Base-by-base conservation (phyloP, 352 stramenopile genomes). In the Globisporangium uncinulatum region DNA sequence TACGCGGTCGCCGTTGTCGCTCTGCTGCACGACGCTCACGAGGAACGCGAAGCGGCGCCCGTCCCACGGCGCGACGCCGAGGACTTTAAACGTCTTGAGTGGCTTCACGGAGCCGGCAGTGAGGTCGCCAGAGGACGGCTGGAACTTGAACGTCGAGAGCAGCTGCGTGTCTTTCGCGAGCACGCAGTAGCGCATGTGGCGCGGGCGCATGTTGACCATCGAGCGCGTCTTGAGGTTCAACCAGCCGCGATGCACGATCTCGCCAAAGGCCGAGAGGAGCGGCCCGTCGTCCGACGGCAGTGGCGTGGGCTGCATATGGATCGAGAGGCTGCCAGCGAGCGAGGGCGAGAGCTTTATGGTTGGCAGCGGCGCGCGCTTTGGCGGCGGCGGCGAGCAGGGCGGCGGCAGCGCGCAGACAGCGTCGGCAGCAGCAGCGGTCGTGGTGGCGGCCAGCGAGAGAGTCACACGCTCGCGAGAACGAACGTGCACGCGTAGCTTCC, bases 71-170 rank as follows among this genome's bases (percentile, higher is more conserved):
- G 79, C 75, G 50, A 92, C 81, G 3, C 79, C 79, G 14, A 88
- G 63, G 34, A 88, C 78, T 36, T 85, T 86, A 57, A 89, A 92
- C 32, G 62, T 72, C 3, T 75, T 75, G 34, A 92, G 56, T n/a
- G 81, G 79, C 57, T 84, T 78, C 43, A 86, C 73, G 13, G 70
- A 58, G n/a, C 68, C 67, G 2, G 72, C 76, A 57, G 75, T 67
- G 9, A 92, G 61, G 51, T 94, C 81, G 47, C 73, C 74, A 14
- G 75, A 71, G 42, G 79, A 91, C 41, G 83, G 83, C 69, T 94
- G 83, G 64, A 94, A 92, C 69, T 92, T 92, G 72, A 92, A 94
- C 41, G 83, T 94, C 56, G 74, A 83, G 39, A 94, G 73, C 63
- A 77, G 54, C 48, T 77, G 65, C 36, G 69, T 75, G 68, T 89